Evolutionary conservation across 2,329 filamentous ascomycete genomes (phyloP).

Genomic region (Cordyceps tenuipes): DNA sequence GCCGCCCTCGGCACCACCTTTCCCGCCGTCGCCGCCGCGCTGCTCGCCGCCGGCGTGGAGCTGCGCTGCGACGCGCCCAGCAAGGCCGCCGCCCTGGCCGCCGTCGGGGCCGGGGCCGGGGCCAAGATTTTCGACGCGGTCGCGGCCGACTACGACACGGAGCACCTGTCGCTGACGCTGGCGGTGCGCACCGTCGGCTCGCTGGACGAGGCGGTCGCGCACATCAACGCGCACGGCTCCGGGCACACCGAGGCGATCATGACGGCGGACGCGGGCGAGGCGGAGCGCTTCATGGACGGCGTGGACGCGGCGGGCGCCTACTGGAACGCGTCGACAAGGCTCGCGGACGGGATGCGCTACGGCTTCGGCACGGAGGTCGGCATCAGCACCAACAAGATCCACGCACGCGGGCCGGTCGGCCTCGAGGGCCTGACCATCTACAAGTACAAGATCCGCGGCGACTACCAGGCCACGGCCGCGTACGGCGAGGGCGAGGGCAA

Average conservation of each 20-base stretch:
- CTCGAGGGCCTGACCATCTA: conserved; percentile 94
- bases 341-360: conserved; percentile 94
- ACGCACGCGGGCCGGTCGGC: conserved; percentile 85
- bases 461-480: conserved; percentile 70
- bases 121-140: conserved; percentile 46
- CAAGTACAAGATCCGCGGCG: conserved; percentile 83
- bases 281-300: conserved; percentile 73
- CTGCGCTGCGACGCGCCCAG: conserved; percentile 70
- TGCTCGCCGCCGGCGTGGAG: conserved; percentile 68
- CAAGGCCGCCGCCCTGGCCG: conserved; percentile 50
- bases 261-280: conserved; percentile 57
- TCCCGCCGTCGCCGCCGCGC: conserved; percentile 62
- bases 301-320: conserved; percentile 90
- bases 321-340: conserved; percentile 92
- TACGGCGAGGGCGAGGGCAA: conserved; percentile 61
- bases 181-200: conserved; percentile 71
- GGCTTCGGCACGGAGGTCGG: conserved; percentile 97
- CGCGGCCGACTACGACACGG: conserved; percentile 71
- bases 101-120: conserved; percentile 21
- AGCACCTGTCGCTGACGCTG: conserved; percentile 78
- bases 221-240: conserved; percentile 89
- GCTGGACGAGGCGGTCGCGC: conserved; percentile 64
- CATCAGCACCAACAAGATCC: conserved; percentile 98
- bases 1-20: conserved; percentile 58
- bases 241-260: conserved; percentile 92